These are phyloP conservation scores for Powellomyces hirtus DNA, from an alignment of 192 early-diverging fungal genomes.

Conservation along the genomic window DNA sequence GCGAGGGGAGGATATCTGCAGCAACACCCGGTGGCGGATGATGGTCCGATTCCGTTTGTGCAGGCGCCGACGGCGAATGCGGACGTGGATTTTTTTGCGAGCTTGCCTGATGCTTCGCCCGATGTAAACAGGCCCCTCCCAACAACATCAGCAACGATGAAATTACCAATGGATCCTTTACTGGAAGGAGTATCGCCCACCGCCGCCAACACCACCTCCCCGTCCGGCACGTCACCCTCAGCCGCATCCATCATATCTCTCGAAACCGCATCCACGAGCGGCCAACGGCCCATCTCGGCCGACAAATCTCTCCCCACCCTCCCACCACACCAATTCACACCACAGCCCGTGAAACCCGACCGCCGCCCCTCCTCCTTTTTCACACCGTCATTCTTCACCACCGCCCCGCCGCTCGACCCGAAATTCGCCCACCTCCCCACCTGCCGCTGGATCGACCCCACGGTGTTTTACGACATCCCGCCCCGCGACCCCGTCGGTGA, in stretches of 20 bases:
- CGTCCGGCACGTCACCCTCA: constrained; percentile 5
- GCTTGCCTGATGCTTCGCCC: too few species aligned
- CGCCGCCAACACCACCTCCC: too few species aligned
- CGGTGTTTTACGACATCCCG: constrained; percentile 41
- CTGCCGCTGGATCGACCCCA: constrained; percentile 34
- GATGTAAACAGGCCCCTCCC: too few species aligned
- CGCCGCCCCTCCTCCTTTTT: constrained; percentile 3
- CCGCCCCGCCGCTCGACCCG: constrained; percentile 11
- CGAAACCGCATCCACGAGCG: constrained; percentile 10
- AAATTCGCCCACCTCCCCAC: constrained; percentile 24
- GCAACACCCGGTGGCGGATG: neutral
- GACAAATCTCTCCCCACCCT: neutral
- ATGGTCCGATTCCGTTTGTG: constrained; percentile 17
- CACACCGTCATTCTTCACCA: neutral
- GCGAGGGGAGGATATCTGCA: neutral
- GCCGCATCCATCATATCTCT: constrained; percentile 17
- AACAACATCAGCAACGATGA: too few species aligned
- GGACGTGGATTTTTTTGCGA: constrained; percentile 10
- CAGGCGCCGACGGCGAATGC: neutral
- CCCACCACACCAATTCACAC: neutral
- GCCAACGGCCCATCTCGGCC: neutral
- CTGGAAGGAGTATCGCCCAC: too few species aligned
- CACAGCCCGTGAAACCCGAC: neutral
- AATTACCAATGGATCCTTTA: too few species aligned
- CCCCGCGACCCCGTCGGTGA: constrained; percentile 35